Evolutionary conservation across 352 stramenopile genomes (phyloP), one percentile per base, ranked within the genome.

Genomic region (Globisporangium ultimum): DNA sequence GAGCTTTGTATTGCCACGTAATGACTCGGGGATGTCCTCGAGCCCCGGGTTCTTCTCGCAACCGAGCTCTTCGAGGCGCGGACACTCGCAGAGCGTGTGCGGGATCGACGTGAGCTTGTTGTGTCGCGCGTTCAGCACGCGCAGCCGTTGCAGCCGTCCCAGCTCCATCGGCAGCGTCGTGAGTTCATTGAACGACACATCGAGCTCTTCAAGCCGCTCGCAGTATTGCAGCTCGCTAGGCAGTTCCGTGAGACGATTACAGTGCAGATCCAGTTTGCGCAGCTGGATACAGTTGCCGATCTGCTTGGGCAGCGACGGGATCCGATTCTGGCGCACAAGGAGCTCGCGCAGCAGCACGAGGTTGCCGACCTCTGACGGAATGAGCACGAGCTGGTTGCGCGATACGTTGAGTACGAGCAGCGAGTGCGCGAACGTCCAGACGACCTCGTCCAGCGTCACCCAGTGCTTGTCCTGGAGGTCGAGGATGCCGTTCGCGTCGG

Each of bases 401-500:
- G 82, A 78, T 7, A 84, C 80, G 59, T 89, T 84, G 61, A 93
- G 77, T 42, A 88, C 68, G 38, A 93, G 70, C 34, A 93, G 59
- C n/a, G 72, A 76, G 36, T 88, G 66, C 28, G 65, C 70, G 49
- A 81, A 79, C 20, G 64, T 83, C 83, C 83, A 93, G 22, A 93
- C 79, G n/a, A 91, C 63, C 40, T 93, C 80, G 45, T 91, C 83
- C 18, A 93, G 61, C 32, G 76, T 89, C 52, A 91, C 80, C 83
- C 83, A 93, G 66, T 88, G 74, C 58, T 87, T 89, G 63, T 91
- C 75, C 58, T 83, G 70, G 38, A 93, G 69, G 56, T 93, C 74
- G 17, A 93, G 66, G 53, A 84, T 57, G 14, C 83, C 83, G 42
- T 91, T 93, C 24, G 70, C 79, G 58, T 93, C 79, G 3, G 83